Conservation (phyloP, 2,329 filamentous ascomycete genomes). For the Aaosphaeria arxii region DNA sequence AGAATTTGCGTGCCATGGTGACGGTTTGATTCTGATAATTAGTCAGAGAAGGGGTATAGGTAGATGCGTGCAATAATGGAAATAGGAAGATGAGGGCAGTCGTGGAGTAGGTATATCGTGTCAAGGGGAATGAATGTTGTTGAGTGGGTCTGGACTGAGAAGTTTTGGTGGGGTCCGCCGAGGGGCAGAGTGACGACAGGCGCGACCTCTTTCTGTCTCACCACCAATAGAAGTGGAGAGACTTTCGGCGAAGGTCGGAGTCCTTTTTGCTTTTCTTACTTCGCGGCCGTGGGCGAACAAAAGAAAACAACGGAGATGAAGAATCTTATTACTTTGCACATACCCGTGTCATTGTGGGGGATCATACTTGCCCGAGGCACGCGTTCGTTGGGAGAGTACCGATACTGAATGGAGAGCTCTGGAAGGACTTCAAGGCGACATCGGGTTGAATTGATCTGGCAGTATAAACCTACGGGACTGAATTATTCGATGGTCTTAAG, state of each 20-base stretch:
- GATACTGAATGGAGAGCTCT: too few relatives aligned
- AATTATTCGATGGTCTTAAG: too few relatives aligned
- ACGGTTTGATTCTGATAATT: slow-evolving; percentile 20
- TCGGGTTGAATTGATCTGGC: too few relatives aligned
- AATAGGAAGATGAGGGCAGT: not conserved
- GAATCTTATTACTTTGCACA: too few relatives aligned
- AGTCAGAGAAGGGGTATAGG: not conserved
- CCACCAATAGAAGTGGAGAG: slow-evolving; percentile 13
- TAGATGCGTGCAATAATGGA: not conserved
- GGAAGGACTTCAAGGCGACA: too few relatives aligned
- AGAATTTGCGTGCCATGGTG: slow-evolving; percentile 93
- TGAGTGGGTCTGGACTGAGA: slow-evolving; percentile 13
- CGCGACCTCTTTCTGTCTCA: too few relatives aligned
- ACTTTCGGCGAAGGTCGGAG: slow-evolving; percentile 26
- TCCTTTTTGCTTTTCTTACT: slow-evolving; percentile 15
- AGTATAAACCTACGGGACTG: too few relatives aligned
- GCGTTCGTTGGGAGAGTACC: too few relatives aligned
- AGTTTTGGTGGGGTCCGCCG: slow-evolving; percentile 21
- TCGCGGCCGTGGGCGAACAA: slow-evolving; percentile 15
- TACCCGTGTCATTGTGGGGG: too few relatives aligned
- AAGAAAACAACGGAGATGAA: not conserved
- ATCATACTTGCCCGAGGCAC: too few relatives aligned
- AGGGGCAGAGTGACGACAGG: not conserved
- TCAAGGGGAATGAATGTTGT: slow-evolving; percentile 23
- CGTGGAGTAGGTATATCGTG: slow-evolving; percentile 9